Evolutionary conservation across 257 asterid genomes (phyloP).

Genomic region (Handroanthus guayacan): DNA sequence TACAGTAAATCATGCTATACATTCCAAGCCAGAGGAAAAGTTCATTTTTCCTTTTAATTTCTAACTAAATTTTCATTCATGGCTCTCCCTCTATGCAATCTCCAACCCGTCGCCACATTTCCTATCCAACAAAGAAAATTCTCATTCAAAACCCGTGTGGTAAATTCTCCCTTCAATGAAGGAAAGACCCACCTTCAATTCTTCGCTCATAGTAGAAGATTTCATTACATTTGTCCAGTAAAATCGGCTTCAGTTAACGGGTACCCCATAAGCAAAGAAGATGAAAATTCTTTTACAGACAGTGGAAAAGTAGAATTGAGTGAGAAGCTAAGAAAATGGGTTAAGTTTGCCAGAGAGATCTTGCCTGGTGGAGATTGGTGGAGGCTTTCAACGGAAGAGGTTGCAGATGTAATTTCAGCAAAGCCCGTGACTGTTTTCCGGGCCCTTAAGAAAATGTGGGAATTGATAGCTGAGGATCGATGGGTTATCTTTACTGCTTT

Average conservation of each 20-base stretch:
- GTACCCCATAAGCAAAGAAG: slow-evolving; percentile 46
- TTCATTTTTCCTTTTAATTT: not conserved
- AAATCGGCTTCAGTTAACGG: slow-evolving; percentile 68
- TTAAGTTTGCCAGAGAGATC: slow-evolving; percentile 47
- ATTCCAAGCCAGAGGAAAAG: not conserved
- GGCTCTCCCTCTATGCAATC: slow-evolving; percentile 52
- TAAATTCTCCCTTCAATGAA: slow-evolving; percentile 27
- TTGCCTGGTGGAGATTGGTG: slow-evolving; percentile 96
- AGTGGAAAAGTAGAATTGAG: slow-evolving; percentile 39
- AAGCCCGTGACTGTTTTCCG: slow-evolving; percentile 87
- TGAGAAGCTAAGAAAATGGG: slow-evolving; percentile 64
- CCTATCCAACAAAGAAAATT: slow-evolving; percentile 35
- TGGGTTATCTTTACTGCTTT: slow-evolving; percentile 83
- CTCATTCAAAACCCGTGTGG: slow-evolving; percentile 23
- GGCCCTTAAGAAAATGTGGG: slow-evolving; percentile 91
- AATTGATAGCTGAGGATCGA: slow-evolving; percentile 78
- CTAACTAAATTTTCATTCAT: slow-evolving; percentile 27
- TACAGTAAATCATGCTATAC: not conserved
- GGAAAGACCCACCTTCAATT: slow-evolving; percentile 35
- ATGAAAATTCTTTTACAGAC: slow-evolving; percentile 24
- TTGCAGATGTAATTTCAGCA: slow-evolving; percentile 56
- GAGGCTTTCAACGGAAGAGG: slow-evolving; percentile 68
- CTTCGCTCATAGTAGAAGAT: slow-evolving; percentile 34
- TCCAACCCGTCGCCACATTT: slow-evolving; percentile 46
- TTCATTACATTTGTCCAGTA: slow-evolving; percentile 45